phyloP scores from a whole-genome alignment of 2,329 filamentous ascomycete species.

The Elsinoe necatrix region DNA sequence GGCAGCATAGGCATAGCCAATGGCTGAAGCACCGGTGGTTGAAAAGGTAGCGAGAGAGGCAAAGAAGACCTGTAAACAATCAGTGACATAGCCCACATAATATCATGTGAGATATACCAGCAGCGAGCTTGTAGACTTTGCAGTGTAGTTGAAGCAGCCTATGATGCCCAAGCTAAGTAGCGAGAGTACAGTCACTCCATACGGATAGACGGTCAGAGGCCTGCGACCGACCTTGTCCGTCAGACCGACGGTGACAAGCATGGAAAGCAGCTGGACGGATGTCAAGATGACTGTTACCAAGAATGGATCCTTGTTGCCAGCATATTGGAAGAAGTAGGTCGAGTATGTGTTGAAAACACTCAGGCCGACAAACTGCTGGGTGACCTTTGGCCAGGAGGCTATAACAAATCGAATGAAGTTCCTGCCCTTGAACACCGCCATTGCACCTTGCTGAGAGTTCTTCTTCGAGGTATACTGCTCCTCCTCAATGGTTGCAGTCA shows the following conservation, averaged over 20 bases:
- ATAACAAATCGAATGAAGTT: conserved; percentile 34
- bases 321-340: conserved; percentile 36
- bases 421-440: conserved; percentile 33
- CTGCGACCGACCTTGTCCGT: conserved; percentile 26
- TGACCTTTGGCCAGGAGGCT: conserved; percentile 34
- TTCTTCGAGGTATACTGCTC: conserved; percentile 28
- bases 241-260: conserved; percentile 31
- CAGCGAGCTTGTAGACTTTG: conserved; percentile 29
- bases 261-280: conserved; percentile 36
- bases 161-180: conserved; percentile 32
- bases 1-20: conserved; percentile 37
- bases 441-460: conserved; percentile 21
- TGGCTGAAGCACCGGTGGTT: conserved; percentile 36
- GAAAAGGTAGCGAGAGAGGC: conserved; percentile 36
- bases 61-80: conserved; percentile 27
- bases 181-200: conserved; percentile 32
- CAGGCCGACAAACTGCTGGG: conserved; percentile 35
- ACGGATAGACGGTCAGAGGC: conserved; percentile 34
- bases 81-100: neutral
- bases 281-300: conserved; percentile 36
- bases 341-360: conserved; percentile 35
- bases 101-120: conserved; percentile 24
- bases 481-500: conserved; percentile 30
- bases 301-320: conserved; percentile 36
- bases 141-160: conserved; percentile 34